These are phyloP conservation scores for Fomes fomentarius DNA, from an alignment of 1,284 basidiomycete genomes.

Conservation along the genomic window DNA sequence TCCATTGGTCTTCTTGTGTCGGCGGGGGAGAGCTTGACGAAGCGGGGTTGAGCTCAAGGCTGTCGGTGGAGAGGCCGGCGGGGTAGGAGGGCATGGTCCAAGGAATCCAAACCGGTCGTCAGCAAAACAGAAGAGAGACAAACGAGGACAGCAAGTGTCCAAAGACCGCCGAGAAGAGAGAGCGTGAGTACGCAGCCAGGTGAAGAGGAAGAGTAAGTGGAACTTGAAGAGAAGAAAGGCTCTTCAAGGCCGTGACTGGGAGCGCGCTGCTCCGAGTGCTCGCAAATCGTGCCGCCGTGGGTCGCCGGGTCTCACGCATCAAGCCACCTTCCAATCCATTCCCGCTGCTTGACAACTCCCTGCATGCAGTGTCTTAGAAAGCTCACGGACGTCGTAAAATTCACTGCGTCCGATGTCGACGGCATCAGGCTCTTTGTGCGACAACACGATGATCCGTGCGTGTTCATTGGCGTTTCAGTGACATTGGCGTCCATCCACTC, in stretches of 20 bases:
- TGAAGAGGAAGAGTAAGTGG: neutral
- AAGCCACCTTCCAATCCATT: slow-evolving; percentile 9
- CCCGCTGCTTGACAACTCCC: slow-evolving; percentile 2
- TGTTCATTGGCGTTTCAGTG: neutral
- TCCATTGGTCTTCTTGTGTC: slow-evolving; percentile 40
- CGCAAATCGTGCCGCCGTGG: slow-evolving; percentile 18
- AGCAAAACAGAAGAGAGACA: neutral
- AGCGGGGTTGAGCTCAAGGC: slow-evolving; percentile 28
- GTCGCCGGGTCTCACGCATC: slow-evolving; percentile 18
- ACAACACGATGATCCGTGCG: neutral
- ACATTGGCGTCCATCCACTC: neutral
- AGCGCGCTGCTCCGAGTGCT: slow-evolving; percentile 18
- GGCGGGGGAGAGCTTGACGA: slow-evolving; percentile 25
- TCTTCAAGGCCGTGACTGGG: slow-evolving; percentile 20
- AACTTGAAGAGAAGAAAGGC: slow-evolving; percentile 9
- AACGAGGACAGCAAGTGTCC: neutral
- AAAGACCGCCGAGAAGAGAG: slow-evolving; percentile 12
- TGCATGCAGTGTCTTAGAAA: too few relatives aligned
- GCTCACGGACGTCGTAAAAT: neutral
- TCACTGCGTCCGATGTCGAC: neutral
- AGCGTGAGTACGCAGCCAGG: slow-evolving; percentile 4
- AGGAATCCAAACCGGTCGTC: slow-evolving; percentile 3
- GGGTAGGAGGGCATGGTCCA: slow-evolving; percentile 26
- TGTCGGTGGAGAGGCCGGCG: slow-evolving; percentile 34
- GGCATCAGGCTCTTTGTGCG: neutral